Percentiles rank a stretch among this genome's conserved stretches.
Evolutionary conservation across 306 rosid species (phyloP).

Genomic region (Glycine tomentella): DNA sequence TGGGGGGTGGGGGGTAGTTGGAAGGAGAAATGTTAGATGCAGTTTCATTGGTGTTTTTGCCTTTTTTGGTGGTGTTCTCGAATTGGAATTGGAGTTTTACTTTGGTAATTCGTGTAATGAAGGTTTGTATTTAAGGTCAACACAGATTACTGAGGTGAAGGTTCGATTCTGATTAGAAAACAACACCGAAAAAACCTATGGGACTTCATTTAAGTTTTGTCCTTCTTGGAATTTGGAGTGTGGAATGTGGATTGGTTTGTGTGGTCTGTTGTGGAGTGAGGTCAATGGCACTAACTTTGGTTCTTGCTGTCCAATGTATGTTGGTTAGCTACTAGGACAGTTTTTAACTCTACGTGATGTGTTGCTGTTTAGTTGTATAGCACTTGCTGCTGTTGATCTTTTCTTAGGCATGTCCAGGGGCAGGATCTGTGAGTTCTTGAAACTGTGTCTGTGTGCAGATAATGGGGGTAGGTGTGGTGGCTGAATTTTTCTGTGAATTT

Average conservation of each 20-base stretch:
- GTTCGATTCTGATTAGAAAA: background rate
- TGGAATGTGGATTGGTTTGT: constrained; percentile 42
- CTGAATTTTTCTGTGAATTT: constrained; percentile 6
- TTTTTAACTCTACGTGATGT: constrained; percentile 25
- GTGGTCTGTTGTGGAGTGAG: constrained; percentile 21
- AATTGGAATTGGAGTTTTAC: background rate
- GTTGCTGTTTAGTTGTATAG: background rate
- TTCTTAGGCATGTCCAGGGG: background rate
- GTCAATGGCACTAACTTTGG: constrained; percentile 36
- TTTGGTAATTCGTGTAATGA: background rate
- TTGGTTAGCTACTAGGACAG: background rate
- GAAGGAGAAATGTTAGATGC: background rate
- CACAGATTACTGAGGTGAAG: background rate
- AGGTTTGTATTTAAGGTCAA: background rate
- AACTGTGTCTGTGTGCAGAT: background rate
- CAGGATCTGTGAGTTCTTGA: constrained; percentile 29
- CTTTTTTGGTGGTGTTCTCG: background rate
- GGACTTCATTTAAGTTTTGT: background rate
- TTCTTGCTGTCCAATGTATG: constrained; percentile 13
- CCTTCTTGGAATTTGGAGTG: constrained; percentile 31
- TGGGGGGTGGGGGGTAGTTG: too few relatives aligned
- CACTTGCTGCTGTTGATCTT: constrained; percentile 12
- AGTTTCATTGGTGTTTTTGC: background rate
- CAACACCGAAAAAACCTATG: background rate
- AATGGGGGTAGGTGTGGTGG: background rate